Percentiles rank a stretch among this genome's conserved stretches.
Conservation (phyloP, 2,329 filamentous ascomycete species). For the Botrytis deweyae region DNA sequence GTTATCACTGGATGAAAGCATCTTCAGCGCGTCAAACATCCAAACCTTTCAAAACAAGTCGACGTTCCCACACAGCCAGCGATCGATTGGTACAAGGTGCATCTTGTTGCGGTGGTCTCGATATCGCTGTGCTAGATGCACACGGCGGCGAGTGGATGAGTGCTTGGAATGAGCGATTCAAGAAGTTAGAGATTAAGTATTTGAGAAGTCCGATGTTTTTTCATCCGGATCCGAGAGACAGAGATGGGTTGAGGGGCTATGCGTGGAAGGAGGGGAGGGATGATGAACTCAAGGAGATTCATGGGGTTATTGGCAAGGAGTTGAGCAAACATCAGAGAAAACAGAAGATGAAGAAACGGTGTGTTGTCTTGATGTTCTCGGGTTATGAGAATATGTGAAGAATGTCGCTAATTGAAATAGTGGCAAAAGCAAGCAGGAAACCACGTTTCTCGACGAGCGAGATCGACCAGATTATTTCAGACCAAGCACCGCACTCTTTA, state of each 20-base stretch:
- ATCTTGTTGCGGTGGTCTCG: conserved; percentile 25
- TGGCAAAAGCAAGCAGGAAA: conserved; percentile 40
- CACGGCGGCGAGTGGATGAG: conserved; percentile 64
- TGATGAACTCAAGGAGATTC: conserved; percentile 66
- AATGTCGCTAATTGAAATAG: conserved; percentile 26
- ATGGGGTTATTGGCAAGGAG: conserved; percentile 74
- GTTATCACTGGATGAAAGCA: conserved; percentile 70
- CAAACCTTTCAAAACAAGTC: conserved; percentile 36
- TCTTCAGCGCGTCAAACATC: conserved; percentile 52
- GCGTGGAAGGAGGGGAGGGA: conserved; percentile 59
- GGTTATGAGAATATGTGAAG: not conserved
- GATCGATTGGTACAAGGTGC: conserved; percentile 36
- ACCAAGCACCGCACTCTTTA: conserved; percentile 61
- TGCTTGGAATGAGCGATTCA: conserved; percentile 69
- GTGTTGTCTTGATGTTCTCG: conserved; percentile 37
- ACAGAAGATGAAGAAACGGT: conserved; percentile 49
- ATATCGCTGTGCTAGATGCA: conserved; percentile 66
- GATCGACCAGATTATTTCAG: conserved; percentile 70
- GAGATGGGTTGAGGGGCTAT: conserved; percentile 70
- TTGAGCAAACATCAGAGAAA: conserved; percentile 78
- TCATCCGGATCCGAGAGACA: conserved; percentile 73
- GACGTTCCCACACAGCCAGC: conserved; percentile 40
- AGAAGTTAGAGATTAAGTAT: conserved; percentile 66
- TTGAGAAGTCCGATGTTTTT: conserved; percentile 81
- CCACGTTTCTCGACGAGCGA: conserved; percentile 54